Base-by-base conservation (phyloP, 768 basidiomycete species). In the Dictyophora rubrovolvata region DNA sequence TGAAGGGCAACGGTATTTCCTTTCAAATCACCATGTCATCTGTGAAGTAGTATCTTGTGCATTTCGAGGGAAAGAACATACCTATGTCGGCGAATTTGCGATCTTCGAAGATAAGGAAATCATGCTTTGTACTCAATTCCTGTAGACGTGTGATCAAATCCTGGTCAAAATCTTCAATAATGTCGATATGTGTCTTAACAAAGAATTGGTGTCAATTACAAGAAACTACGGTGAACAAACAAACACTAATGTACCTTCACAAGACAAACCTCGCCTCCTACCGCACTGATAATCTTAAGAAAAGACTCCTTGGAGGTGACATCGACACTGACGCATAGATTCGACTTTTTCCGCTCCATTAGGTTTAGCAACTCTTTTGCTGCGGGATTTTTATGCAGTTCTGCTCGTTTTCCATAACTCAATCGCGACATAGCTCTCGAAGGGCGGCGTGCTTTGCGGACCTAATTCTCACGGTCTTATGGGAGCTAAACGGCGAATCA, bases 51-150 rank as follows among this genome's bases (percentile, higher is more conserved):
- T 8, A 58, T 53, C 17, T 50, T 34, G 22, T 35, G 54, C 10
- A 47, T 18, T 16, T 51, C 7, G 17, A 54, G 28, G 28, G 54
- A 21, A 5, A 48, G 35, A 34, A 23, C 22, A 16, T 62, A 93
- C 95, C 95, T 55, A 99, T 98, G 71, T 99, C 96, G 4, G 96
- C 95, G 66, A 99, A 99, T 72, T 99, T 99, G 63, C 96, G 79
- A 75, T 99, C 96, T 74, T 98, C 96, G 65, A 98, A 99, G 65
- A 97, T 93, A 55, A 95, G 71, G 74, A 98, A 99, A 67, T 96
- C 91, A 63, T 96, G 84, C 69, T 88, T 86, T 50, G 72, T 67
- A 67, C 86, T 85, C 7, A 98, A 81, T 36, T 77, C 75, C 61
- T 83, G 78, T 47, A 99, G 77, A 48, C 78, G 76, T 47, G 82